Conservation (phyloP, 2,329 filamentous ascomycete species). For the Pseudogymnoascus sp. region DNA sequence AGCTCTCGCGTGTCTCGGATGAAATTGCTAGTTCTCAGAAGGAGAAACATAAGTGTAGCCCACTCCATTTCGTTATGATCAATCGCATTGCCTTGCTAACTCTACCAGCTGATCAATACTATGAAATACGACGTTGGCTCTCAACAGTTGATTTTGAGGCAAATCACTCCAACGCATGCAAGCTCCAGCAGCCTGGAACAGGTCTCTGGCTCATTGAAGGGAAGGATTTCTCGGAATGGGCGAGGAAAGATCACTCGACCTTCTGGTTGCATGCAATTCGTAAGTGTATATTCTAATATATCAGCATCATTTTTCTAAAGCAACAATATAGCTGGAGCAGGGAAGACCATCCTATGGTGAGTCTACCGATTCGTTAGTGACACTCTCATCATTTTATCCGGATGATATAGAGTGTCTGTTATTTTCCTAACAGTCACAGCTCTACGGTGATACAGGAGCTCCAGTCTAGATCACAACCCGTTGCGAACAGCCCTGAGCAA, state of each 20-base stretch:
- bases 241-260: conserved; percentile 8
- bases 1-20: not conserved
- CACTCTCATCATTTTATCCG: not conserved
- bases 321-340: conserved; percentile 18
- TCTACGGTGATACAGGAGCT: not conserved
- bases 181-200: conserved; percentile 19
- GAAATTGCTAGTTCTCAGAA: not conserved
- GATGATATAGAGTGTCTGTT: not conserved
- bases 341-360: conserved; percentile 21
- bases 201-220: conserved; percentile 22
- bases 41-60: not conserved
- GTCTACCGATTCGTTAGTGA: not conserved
- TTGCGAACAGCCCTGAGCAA: not conserved
- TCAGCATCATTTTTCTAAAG: not conserved
- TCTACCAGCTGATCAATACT: not conserved
- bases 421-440: not conserved
- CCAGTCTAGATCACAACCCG: not conserved
- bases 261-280: conserved; percentile 23
- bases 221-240: conserved; percentile 17
- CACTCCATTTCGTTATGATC: not conserved
- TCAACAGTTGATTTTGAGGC: not conserved
- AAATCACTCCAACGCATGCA: not conserved
- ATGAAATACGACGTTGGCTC: not conserved
- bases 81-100: not conserved
- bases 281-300: conserved; percentile 7